A percentile compares a stretch with the other conserved stretches of the same genome.
phyloP scores from a whole-genome alignment of 2,329 filamentous ascomycete genomes.

The Teratosphaeria pseudoeucalypti region DNA sequence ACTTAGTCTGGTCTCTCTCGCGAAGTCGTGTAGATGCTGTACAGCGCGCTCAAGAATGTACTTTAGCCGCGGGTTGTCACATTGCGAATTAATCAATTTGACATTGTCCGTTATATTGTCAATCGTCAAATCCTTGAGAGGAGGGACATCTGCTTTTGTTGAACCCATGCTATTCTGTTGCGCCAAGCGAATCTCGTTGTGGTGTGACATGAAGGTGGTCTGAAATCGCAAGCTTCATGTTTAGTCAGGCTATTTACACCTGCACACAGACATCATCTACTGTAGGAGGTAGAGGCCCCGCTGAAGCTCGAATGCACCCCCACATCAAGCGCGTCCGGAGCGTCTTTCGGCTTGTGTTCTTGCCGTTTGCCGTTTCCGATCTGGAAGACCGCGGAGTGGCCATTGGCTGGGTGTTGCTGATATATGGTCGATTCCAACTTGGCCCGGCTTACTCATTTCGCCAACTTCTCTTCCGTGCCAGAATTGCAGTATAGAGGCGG shows the following conservation, averaged over 20 bases:
- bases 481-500: too few species aligned
- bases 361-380: not conserved
- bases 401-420: too few species aligned
- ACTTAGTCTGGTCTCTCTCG: slow-evolving; percentile 64
- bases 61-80: slow-evolving; percentile 52
- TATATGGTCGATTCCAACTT: too few species aligned
- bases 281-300: not conserved
- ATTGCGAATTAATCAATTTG: slow-evolving; percentile 63
- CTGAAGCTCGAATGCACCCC: not conserved
- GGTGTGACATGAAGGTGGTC: not conserved
- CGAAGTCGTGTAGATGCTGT: slow-evolving; percentile 71
- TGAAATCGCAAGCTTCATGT: not conserved
- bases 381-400: not conserved
- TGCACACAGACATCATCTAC: not conserved
- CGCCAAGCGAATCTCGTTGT: not conserved
- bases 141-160: slow-evolving; percentile 36
- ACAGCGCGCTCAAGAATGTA: slow-evolving; percentile 66
- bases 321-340: not conserved
- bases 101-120: slow-evolving; percentile 75
- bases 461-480: too few species aligned
- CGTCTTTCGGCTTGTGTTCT: not conserved
- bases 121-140: slow-evolving; percentile 60
- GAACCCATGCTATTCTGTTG: slow-evolving; percentile 29
- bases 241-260: not conserved
- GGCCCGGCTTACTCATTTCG: too few species aligned